Evolutionary conservation across 1,284 basidiomycete species (phyloP).

Genomic region (Trametes versicolor): DNA sequence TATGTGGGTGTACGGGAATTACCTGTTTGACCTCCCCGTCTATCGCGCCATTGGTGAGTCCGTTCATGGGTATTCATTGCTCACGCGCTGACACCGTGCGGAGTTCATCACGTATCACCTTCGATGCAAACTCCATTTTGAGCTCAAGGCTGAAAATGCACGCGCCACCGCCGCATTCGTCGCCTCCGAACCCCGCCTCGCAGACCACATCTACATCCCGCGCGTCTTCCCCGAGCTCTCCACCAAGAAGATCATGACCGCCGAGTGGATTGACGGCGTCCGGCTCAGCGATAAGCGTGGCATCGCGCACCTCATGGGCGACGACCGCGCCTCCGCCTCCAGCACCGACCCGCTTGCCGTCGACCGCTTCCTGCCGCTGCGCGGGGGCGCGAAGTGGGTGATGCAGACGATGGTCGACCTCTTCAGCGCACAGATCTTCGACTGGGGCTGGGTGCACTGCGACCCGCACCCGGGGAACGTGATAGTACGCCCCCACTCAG

Average conservation of each 20-base stretch:
- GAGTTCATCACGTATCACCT: conserved; percentile 87
- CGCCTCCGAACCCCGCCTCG: conserved; percentile 70
- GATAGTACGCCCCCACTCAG: conserved; percentile 80
- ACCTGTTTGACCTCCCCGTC: conserved; percentile 80
- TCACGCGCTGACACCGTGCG: conserved; percentile 32
- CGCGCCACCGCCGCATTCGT: conserved; percentile 67
- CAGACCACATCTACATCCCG: conserved; percentile 82
- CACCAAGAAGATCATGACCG: conserved; percentile 82
- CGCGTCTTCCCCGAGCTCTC: conserved; percentile 78
- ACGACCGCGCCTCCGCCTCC: conserved; percentile 41
- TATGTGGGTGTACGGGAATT: conserved; percentile 80
- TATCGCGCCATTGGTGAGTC: conserved; percentile 75
- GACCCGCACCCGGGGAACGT: conserved; percentile 87
- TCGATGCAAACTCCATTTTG: conserved; percentile 83
- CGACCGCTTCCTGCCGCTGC: conserved; percentile 50
- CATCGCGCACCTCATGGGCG: conserved; percentile 67
- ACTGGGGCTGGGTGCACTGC: conserved; percentile 88
- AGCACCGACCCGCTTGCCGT: conserved; percentile 27
- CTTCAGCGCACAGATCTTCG: conserved; percentile 87
- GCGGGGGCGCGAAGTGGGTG: conserved; percentile 70
- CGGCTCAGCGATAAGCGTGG: conserved; percentile 76
- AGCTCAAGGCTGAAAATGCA: conserved; percentile 78
- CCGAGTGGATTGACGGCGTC: conserved; percentile 89
- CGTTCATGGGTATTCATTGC: background rate
- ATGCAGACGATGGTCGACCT: conserved; percentile 87